Evolutionary conservation across 2,329 filamentous ascomycete species (phyloP).

Genomic region (Epichloe uncinata): DNA sequence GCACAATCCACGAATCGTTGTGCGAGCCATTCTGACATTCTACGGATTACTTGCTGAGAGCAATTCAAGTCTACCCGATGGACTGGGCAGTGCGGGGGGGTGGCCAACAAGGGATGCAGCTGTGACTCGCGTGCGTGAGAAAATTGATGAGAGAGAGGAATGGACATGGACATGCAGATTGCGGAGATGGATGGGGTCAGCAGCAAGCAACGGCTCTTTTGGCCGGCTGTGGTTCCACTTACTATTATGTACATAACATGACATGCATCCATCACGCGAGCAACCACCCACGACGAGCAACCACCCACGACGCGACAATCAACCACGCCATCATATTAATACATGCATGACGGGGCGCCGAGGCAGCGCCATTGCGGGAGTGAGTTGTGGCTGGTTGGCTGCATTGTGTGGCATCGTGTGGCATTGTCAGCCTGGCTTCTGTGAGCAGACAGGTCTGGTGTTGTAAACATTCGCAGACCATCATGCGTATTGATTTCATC

Average conservation of each 20-base stretch:
- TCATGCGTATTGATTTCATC: too few relatives aligned
- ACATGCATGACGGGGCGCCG: background rate
- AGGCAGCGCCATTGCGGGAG: constrained; percentile 1
- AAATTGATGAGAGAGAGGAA: background rate
- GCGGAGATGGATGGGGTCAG: background rate
- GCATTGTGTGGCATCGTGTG: background rate
- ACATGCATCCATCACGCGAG: constrained; percentile 4
- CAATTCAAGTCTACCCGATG: background rate
- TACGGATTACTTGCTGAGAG: too few relatives aligned
- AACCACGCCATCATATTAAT: background rate
- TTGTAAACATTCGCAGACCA: too few relatives aligned
- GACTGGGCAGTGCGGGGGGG: background rate
- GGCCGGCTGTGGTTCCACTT: background rate
- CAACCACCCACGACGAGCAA: background rate
- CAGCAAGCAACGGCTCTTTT: background rate
- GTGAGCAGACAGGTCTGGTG: too few relatives aligned
- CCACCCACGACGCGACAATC: background rate
- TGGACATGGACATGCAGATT: background rate
- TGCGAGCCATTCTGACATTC: too few relatives aligned
- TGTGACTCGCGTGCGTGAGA: background rate
- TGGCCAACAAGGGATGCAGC: background rate
- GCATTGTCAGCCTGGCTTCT: background rate
- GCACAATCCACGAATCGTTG: too few relatives aligned
- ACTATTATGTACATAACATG: background rate
- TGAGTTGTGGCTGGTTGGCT: background rate